These are phyloP conservation scores for Aspergillus brasiliensis DNA, from an alignment of 2,329 filamentous ascomycete species.

Conservation along the genomic window DNA sequence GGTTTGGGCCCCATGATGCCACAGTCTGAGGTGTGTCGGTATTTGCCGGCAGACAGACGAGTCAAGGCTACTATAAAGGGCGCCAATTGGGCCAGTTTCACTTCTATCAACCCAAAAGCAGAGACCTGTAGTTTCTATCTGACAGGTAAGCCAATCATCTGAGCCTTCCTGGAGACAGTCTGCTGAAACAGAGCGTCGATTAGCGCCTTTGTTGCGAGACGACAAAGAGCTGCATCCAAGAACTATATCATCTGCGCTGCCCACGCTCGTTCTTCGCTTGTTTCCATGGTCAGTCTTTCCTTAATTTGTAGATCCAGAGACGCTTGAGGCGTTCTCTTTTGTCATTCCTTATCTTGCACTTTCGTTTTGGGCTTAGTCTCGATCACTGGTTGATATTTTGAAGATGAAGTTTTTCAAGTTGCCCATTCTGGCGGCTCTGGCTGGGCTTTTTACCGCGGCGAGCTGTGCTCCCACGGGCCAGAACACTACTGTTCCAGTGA, in stretches of 20 bases:
- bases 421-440: constrained; percentile 18
- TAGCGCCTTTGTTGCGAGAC: neutral
- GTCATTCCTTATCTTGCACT: neutral
- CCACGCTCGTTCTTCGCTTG: neutral
- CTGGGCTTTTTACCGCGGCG: neutral
- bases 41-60: neutral
- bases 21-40: neutral
- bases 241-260: neutral
- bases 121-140: neutral
- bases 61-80: neutral
- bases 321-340: neutral
- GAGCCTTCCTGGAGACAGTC: neutral
- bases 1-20: constrained; percentile 2
- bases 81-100: neutral
- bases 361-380: neutral
- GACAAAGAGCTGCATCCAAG: neutral
- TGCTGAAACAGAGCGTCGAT: neutral
- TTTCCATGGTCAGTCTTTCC: neutral
- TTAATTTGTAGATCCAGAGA: neutral
- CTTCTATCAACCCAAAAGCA: neutral
- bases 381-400: neutral
- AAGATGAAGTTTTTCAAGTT: constrained; percentile 20
- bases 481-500: neutral
- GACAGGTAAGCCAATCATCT: neutral
- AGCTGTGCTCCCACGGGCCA: constrained; percentile 14